phyloP scores from a whole-genome alignment of 257 asterid species.

The Solanum piurae region DNA sequence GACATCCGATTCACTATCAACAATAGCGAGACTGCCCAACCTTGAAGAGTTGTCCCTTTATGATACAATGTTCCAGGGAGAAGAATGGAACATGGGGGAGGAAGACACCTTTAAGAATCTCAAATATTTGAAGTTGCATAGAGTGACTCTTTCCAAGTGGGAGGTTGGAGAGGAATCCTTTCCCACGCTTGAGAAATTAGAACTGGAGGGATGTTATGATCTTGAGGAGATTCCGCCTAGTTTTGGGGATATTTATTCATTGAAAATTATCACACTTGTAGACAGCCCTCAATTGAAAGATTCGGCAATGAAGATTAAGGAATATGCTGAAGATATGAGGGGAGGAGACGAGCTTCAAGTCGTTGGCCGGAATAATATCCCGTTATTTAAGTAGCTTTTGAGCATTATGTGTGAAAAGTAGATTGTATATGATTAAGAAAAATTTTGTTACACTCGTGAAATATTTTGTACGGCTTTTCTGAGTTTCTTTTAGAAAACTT shows the following conservation, averaged over 20 bases:
- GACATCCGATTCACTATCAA: not conserved
- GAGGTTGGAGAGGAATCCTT: not conserved
- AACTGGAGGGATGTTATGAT: rapidly evolving
- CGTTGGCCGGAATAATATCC: not conserved
- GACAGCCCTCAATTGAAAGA: not conserved
- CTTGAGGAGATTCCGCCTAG: not conserved
- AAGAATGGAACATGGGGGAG: not conserved
- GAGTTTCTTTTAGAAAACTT: too few species aligned
- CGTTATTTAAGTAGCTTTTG: too few species aligned
- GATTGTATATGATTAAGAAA: too few species aligned
- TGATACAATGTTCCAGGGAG: rapidly evolving
- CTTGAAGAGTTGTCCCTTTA: not conserved
- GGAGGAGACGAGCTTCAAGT: not conserved
- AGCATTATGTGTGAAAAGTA: too few species aligned
- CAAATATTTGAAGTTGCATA: rapidly evolving
- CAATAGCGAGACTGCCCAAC: not conserved
- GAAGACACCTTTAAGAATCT: not conserved
- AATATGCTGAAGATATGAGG: not conserved
- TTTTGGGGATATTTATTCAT: not conserved
- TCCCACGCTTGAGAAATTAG: not conserved
- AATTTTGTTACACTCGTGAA: too few species aligned
- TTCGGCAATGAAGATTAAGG: rapidly evolving
- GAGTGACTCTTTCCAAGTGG: not conserved
- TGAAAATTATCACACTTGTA: not conserved
- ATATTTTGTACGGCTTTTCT: too few species aligned